Conservation (phyloP, 495 filamentous ascomycete genomes). For the Aspergillus affinis region DNA sequence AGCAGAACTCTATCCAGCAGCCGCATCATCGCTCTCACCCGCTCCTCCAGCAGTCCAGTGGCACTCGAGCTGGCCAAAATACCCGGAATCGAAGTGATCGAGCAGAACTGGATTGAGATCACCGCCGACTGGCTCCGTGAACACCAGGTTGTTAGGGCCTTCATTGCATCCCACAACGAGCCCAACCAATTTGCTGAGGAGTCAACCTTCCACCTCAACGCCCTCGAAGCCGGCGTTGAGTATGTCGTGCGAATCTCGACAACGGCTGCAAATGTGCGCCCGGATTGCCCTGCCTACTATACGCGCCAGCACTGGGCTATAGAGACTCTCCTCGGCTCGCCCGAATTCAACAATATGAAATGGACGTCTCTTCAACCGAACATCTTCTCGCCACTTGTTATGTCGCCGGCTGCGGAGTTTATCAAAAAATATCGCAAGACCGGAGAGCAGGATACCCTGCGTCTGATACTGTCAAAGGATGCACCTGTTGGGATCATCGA, state of each 20-base stretch:
- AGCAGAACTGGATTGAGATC: constrained; percentile 45
- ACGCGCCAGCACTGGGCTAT: constrained; percentile 48
- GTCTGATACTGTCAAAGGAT: too few relatives aligned
- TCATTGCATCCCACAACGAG: constrained; percentile 42
- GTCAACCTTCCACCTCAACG: constrained; percentile 34
- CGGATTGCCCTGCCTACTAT: constrained; percentile 41
- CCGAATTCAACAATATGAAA: constrained; percentile 38
- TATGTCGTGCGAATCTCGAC: constrained; percentile 52
- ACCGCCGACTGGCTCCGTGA: constrained; percentile 42
- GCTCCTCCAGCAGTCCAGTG: too few relatives aligned
- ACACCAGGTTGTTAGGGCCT: constrained; percentile 38
- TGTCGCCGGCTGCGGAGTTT: too few relatives aligned
- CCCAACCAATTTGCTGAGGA: constrained; percentile 44
- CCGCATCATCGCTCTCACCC: too few relatives aligned
- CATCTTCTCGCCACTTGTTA: too few relatives aligned
- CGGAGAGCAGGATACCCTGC: too few relatives aligned
- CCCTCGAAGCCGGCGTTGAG: constrained; percentile 42
- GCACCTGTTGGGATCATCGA: too few relatives aligned
- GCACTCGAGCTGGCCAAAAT: constrained; percentile 39
- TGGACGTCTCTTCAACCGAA: constrained; percentile 51
- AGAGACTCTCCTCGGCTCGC: constrained; percentile 38
- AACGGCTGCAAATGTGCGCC: constrained; percentile 40
- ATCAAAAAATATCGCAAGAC: too few relatives aligned
- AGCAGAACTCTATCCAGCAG: too few relatives aligned
- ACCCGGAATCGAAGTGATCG: constrained; percentile 37